A percentile compares a stretch with the other conserved stretches of the same genome.
Conservation (phyloP, 768 basidiomycete species). For the Guyanaporus albipodus region DNA sequence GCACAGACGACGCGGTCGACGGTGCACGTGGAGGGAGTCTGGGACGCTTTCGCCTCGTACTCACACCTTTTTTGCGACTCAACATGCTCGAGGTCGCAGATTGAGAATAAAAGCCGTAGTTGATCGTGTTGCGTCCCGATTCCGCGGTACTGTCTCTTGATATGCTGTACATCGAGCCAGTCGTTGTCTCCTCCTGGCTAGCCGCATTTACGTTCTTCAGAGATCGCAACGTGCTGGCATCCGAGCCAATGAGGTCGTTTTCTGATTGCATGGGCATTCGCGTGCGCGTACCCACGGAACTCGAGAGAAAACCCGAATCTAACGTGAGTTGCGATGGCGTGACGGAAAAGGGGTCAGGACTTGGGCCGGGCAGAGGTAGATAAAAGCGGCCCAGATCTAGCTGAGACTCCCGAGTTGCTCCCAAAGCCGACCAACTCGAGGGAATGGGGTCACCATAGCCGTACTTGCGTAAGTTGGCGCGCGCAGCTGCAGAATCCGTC, state of each 20-base stretch:
- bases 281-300: background rate
- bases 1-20: conserved; percentile 27
- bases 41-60: conserved; percentile 18
- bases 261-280: background rate
- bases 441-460: conserved; percentile 19
- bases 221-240: background rate
- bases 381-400: conserved; percentile 7
- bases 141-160: conserved; percentile 12
- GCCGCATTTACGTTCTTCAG: background rate
- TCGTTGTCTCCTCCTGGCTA: background rate
- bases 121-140: conserved; percentile 1
- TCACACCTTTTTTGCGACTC: conserved; percentile 19
- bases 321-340: conserved; percentile 4
- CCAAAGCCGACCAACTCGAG: conserved; percentile 24
- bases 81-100: conserved; percentile 17
- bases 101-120: background rate
- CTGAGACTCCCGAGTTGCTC: conserved; percentile 12
- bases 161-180: background rate
- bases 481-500: conserved; percentile 18
- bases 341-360: conserved; percentile 1
- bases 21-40: conserved; percentile 16
- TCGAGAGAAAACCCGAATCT: conserved; percentile 3
- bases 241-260: background rate
- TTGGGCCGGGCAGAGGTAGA: conserved; percentile 3
- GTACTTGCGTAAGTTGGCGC: conserved; percentile 25